Conservation (phyloP, 495 filamentous ascomycete genomes). For the Opeltia flavorubescens region DNA sequence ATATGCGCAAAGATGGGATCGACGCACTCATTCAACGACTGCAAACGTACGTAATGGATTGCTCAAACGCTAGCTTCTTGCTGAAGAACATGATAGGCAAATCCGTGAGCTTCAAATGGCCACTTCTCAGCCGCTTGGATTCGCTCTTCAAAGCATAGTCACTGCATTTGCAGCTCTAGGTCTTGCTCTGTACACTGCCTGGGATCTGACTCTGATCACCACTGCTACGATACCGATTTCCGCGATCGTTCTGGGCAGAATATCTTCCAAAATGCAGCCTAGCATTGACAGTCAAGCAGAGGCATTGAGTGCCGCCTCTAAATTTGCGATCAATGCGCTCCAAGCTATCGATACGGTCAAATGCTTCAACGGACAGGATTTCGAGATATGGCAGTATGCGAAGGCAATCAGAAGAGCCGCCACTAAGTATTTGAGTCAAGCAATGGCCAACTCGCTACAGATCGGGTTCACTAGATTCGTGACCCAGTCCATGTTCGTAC, state of each 20-base stretch:
- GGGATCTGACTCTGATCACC: conserved; percentile 74
- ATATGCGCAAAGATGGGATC: conserved; percentile 55
- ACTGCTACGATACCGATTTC: conserved; percentile 61
- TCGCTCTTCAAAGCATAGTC: conserved; percentile 45
- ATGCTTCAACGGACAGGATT: conserved; percentile 61
- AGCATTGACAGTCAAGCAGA: conserved; percentile 55
- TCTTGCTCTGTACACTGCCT: conserved; percentile 65
- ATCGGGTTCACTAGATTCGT: conserved; percentile 58
- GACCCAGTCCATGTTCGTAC: conserved; percentile 68
- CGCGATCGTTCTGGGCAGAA: conserved; percentile 38
- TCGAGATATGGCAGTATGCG: conserved; percentile 54
- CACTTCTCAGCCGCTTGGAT: conserved; percentile 64
- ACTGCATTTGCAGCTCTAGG: conserved; percentile 46
- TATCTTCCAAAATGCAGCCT: conserved; percentile 46
- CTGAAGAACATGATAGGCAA: conserved; percentile 38
- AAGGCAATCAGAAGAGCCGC: conserved; percentile 44
- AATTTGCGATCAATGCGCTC: conserved; percentile 53
- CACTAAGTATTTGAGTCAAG: conserved; percentile 51
- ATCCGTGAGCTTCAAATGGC: conserved; percentile 71
- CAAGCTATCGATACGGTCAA: conserved; percentile 76
- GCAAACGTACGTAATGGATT: conserved; percentile 48
- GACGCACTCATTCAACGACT: conserved; percentile 54
- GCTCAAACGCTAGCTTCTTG: background rate
- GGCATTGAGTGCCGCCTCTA: conserved; percentile 57
- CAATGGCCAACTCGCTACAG: conserved; percentile 51